Conservation (phyloP, 352 stramenopile species). For the Phytophthora chlamydospora region DNA sequence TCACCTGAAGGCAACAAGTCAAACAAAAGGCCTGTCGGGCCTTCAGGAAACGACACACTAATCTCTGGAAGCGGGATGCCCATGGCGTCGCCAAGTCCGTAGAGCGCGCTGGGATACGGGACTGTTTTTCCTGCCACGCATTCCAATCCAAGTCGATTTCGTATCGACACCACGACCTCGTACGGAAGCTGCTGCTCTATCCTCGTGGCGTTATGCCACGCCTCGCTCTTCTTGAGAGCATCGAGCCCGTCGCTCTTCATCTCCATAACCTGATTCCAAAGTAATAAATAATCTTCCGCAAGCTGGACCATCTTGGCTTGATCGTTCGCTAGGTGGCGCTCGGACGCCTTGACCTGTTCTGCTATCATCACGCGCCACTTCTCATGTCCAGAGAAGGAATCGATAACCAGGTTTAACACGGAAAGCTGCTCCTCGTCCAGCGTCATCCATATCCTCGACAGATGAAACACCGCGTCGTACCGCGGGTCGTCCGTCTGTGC, state of each 20-base stretch:
- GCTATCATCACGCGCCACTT: conserved; percentile 77
- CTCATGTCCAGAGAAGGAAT: conserved; percentile 72
- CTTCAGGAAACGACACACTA: conserved; percentile 68
- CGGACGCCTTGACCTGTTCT: conserved; percentile 68
- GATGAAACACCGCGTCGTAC: conserved; percentile 80
- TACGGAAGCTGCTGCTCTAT: conserved; percentile 81
- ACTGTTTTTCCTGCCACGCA: conserved; percentile 41
- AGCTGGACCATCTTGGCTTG: conserved; percentile 46
- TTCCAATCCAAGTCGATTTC: conserved; percentile 73
- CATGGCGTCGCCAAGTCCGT: conserved; percentile 75
- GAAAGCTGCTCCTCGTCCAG: conserved; percentile 88
- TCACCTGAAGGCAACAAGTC: conserved; percentile 49
- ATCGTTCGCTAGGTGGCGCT: conserved; percentile 56
- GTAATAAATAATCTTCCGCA: conserved; percentile 69
- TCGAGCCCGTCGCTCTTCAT: conserved; percentile 76
- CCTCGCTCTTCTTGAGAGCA: conserved; percentile 60
- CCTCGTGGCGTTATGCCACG: conserved; percentile 52
- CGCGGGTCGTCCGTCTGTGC: conserved; percentile 74
- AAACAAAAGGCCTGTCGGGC: conserved; percentile 69
- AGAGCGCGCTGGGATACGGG: conserved; percentile 57
- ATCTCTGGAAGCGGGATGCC: conserved; percentile 86
- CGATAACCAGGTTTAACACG: conserved; percentile 77
- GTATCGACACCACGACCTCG: conserved; percentile 75
- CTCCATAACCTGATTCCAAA: conserved; percentile 69
- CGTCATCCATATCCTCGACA: conserved; percentile 76